phyloP scores from a whole-genome alignment of 768 basidiomycete genomes.

The Mycena polygramma region DNA sequence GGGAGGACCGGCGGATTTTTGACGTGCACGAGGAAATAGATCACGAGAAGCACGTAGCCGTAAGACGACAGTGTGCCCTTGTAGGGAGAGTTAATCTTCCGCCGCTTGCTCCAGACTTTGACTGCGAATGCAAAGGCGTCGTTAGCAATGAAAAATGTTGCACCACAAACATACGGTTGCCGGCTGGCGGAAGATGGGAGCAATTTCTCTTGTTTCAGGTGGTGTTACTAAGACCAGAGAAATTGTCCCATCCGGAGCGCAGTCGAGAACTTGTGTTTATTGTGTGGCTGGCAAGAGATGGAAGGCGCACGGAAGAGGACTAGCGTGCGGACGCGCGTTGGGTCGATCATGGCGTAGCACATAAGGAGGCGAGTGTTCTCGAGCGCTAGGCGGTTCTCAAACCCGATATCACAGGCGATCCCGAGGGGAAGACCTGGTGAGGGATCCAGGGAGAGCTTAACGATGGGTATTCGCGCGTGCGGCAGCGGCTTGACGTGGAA shows the following conservation, averaged over 20 bases:
- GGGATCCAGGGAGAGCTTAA: constrained; percentile 94
- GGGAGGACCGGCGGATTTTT: constrained; percentile 97
- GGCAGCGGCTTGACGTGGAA: constrained; percentile 97
- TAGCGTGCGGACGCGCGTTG: constrained; percentile 91
- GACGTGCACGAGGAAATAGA: constrained; percentile 98
- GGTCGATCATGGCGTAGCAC: constrained; percentile 98
- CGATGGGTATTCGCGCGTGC: constrained; percentile 97
- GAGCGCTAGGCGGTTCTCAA: constrained; percentile 95
- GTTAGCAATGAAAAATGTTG: constrained; percentile 5
- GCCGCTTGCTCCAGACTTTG: constrained; percentile 98
- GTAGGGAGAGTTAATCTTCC: constrained; percentile 99
- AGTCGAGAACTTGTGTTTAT: constrained; percentile 31
- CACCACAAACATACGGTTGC: constrained; percentile 10
- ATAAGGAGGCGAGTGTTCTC: constrained; percentile 97
- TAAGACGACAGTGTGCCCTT: constrained; percentile 97
- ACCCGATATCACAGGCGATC: constrained; percentile 98
- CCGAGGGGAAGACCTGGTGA: constrained; percentile 85
- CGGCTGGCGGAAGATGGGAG: constrained; percentile 22
- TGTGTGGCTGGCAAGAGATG: constrained; percentile 15
- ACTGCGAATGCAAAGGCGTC: constrained; percentile 61
- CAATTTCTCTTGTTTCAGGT: constrained; percentile 3
- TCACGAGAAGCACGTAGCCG: constrained; percentile 97
- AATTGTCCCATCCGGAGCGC: constrained; percentile 16
- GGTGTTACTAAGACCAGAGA: not conserved
- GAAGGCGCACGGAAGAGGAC: constrained; percentile 92